These are phyloP conservation scores for Priceomyces carsonii DNA, from an alignment of 805 yeast species.

Conservation along the genomic window DNA sequence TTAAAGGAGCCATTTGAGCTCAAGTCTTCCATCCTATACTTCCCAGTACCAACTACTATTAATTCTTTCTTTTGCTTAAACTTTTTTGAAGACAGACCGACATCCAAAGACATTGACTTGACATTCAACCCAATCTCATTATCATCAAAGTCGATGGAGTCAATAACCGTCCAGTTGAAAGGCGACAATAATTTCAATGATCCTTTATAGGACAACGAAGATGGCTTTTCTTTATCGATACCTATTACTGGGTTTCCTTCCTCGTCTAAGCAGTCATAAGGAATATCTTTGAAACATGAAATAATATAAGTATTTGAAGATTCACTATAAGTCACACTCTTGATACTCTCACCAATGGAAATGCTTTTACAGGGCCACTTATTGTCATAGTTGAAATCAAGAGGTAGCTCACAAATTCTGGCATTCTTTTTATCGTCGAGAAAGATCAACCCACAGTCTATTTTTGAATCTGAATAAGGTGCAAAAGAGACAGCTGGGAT, in stretches of 20 bases:
- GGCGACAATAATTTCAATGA: conserved; percentile 70
- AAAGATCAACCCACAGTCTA: conserved; percentile 59
- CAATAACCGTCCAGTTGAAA: conserved; percentile 73
- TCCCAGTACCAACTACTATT: conserved; percentile 77
- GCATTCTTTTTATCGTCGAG: conserved; percentile 73
- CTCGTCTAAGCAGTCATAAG: conserved; percentile 70
- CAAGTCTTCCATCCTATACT: conserved; percentile 75
- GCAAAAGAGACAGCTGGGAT: conserved; percentile 69
- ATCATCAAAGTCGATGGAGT: conserved; percentile 61
- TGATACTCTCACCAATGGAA: conserved; percentile 60
- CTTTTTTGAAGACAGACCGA: conserved; percentile 40
- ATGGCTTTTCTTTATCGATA: conserved; percentile 47
- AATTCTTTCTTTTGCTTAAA: conserved; percentile 60
- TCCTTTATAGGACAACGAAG: conserved; percentile 61
- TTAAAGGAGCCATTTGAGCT: conserved; percentile 77
- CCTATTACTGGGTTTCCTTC: conserved; percentile 70
- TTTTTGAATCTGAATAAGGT: conserved; percentile 42
- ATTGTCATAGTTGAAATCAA: conserved; percentile 54
- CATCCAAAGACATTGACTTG: conserved; percentile 53
- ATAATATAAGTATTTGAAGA: conserved; percentile 60
- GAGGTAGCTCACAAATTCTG: conserved; percentile 54
- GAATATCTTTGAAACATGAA: conserved; percentile 58
- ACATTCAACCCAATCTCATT: conserved; percentile 64
- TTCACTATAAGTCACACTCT: conserved; percentile 69
- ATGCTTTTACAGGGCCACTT: conserved; percentile 59